A percentile compares a stretch with the other conserved stretches of the same genome.
Evolutionary conservation across 2,329 filamentous ascomycete species (phyloP).

Genomic region (Ophiostoma ulmi): DNA sequence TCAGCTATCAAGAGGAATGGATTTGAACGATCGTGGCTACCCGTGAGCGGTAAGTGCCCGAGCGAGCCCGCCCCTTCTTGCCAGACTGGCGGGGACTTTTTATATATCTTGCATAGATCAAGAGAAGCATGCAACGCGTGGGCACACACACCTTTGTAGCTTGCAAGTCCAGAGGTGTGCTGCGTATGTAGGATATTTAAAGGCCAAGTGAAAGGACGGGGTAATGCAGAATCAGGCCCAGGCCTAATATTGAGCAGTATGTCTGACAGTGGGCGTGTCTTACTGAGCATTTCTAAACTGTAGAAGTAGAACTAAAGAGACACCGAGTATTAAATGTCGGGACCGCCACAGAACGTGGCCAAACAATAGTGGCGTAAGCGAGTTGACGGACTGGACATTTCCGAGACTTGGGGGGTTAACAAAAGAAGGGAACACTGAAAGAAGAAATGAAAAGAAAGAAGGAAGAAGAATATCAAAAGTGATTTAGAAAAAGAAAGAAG

Average conservation of each 20-base stretch:
- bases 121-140: slow-evolving; percentile 1
- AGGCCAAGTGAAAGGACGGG: neutral
- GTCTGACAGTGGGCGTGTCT: neutral
- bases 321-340: neutral
- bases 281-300: neutral
- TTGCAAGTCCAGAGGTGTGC: neutral
- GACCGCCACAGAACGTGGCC: slow-evolving; percentile 8
- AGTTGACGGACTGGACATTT: neutral
- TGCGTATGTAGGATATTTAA: neutral
- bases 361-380: neutral
- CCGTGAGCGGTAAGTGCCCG: slow-evolving; percentile 21
- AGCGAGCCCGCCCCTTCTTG: slow-evolving; percentile 14
- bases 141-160: neutral
- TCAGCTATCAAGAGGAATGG: neutral
- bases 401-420: neutral
- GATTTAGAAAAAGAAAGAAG: neutral
- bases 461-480: neutral
- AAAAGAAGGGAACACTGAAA: neutral
- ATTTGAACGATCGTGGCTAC: slow-evolving; percentile 17
- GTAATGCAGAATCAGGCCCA: neutral
- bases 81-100: slow-evolving; percentile 15
- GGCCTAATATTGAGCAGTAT: neutral
- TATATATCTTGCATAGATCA: slow-evolving; percentile 2
- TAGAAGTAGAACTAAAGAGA: neutral
- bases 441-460: neutral